These are phyloP conservation scores for Microbotryomycetes sp. DNA, from an alignment of 1,284 basidiomycete species.

Conservation along the genomic window DNA sequence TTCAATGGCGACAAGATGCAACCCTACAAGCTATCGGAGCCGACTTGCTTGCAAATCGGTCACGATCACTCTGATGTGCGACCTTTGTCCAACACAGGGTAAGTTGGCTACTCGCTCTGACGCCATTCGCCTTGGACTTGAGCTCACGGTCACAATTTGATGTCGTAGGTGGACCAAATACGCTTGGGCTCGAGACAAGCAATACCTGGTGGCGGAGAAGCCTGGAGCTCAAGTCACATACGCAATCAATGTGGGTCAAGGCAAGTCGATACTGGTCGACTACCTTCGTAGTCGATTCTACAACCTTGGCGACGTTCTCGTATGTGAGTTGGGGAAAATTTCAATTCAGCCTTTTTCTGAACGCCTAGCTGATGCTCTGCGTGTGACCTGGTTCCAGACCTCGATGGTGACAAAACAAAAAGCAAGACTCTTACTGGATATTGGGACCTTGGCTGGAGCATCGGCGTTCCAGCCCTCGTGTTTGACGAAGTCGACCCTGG, in stretches of 20 bases:
- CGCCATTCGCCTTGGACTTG: too few species aligned
- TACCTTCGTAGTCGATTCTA: conserved; percentile 29
- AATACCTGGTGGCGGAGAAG: conserved; percentile 23
- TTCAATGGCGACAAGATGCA: neutral
- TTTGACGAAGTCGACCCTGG: conserved; percentile 20
- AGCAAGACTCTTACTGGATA: conserved; percentile 16
- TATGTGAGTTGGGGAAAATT: too few species aligned
- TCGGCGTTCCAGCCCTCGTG: conserved; percentile 30
- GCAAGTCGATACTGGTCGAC: conserved; percentile 22
- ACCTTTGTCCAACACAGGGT: conserved; percentile 15
- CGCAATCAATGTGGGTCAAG: conserved; percentile 17
- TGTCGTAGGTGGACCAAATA: conserved; percentile 18
- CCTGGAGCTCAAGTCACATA: conserved; percentile 27
- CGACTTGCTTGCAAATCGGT: conserved; percentile 20
- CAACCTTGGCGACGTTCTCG: conserved; percentile 27
- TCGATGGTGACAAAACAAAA: conserved; percentile 13
- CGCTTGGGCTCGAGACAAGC: conserved; percentile 28
- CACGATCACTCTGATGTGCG: conserved; percentile 10
- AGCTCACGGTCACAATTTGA: neutral
- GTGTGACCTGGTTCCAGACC: neutral
- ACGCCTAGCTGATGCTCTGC: too few species aligned
- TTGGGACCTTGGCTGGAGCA: conserved; percentile 31
- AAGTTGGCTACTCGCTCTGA: neutral
- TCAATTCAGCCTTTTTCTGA: too few species aligned
- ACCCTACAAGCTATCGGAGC: conserved; percentile 6